Conservation (phyloP, 345 rosid species). For the Ceriops tagal region DNA sequence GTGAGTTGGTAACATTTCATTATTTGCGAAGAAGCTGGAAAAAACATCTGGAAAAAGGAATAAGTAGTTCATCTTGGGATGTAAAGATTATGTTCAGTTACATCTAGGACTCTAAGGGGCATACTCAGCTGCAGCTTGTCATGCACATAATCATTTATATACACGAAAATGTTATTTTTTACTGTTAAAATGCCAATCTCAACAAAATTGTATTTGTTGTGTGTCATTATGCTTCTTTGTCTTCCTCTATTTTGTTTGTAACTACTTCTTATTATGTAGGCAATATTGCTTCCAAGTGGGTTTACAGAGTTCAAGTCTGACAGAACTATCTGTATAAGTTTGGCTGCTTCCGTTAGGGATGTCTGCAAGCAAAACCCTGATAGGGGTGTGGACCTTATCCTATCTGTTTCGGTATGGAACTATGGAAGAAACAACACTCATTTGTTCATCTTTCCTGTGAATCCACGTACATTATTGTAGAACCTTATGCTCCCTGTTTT, state of each 20-base stretch:
- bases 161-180: background rate
- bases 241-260: slow-evolving; percentile 14
- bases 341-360: slow-evolving; percentile 78
- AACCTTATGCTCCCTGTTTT: slow-evolving; percentile 8
- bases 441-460: background rate
- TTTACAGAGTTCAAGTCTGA: slow-evolving; percentile 55
- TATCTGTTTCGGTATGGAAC: slow-evolving; percentile 81
- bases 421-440: slow-evolving; percentile 8
- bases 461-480: background rate
- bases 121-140: background rate
- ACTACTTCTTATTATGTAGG: slow-evolving; percentile 40
- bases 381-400: slow-evolving; percentile 94
- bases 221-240: background rate
- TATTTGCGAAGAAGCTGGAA: background rate
- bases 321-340: slow-evolving; percentile 59
- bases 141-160: no score
- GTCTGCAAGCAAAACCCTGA: slow-evolving; percentile 84
- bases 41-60: background rate
- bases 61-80: no score
- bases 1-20: no score
- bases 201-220: background rate
- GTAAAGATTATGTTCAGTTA: no score
- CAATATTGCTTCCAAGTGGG: slow-evolving; percentile 54
- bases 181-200: background rate
- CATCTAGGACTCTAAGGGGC: background rate